Conservation (phyloP, 352 stramenopile genomes). For the Bremia lactucae region DNA sequence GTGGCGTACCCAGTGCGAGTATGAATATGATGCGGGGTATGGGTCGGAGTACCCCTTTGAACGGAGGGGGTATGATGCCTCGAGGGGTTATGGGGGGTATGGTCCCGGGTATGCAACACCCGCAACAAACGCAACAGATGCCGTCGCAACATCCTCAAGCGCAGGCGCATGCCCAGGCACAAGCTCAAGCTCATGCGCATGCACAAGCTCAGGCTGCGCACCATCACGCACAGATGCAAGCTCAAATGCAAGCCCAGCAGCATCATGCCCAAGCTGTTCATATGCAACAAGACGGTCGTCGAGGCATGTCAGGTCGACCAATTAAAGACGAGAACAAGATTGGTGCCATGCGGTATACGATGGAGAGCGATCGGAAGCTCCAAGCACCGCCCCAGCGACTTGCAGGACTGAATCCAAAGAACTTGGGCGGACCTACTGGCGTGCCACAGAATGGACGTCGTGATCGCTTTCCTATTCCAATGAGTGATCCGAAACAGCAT, state of each 20-base stretch:
- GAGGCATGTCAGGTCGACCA: conserved; percentile 44
- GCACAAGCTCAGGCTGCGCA: conserved; percentile 46
- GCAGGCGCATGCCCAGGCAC: conserved; percentile 46
- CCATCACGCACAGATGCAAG: conserved; percentile 50
- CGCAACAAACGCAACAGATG: conserved; percentile 40
- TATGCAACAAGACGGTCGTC: conserved; percentile 48
- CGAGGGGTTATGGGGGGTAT: conserved; percentile 55
- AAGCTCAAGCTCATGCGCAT: conserved; percentile 47
- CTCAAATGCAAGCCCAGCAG: conserved; percentile 55
- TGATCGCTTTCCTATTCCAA: conserved; percentile 64
- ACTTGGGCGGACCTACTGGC: conserved; percentile 37
- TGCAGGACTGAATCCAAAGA: conserved; percentile 65
- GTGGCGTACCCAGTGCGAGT: conserved; percentile 31
- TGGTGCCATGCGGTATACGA: conserved; percentile 42
- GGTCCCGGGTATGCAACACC: conserved; percentile 58
- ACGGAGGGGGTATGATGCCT: conserved; percentile 51
- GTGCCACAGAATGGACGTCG: conserved; percentile 40
- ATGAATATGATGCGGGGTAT: conserved; percentile 71
- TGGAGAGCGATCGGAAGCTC: conserved; percentile 59
- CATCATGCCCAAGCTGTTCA: conserved; percentile 54
- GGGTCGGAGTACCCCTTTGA: conserved; percentile 41
- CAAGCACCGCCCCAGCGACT: conserved; percentile 42
- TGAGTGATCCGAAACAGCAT: conserved; percentile 67
- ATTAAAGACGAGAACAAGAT: conserved; percentile 65
- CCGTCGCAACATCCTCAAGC: conserved; percentile 44